phyloP scores from a whole-genome alignment of 345 rosid species.

The Populus nigra region DNA sequence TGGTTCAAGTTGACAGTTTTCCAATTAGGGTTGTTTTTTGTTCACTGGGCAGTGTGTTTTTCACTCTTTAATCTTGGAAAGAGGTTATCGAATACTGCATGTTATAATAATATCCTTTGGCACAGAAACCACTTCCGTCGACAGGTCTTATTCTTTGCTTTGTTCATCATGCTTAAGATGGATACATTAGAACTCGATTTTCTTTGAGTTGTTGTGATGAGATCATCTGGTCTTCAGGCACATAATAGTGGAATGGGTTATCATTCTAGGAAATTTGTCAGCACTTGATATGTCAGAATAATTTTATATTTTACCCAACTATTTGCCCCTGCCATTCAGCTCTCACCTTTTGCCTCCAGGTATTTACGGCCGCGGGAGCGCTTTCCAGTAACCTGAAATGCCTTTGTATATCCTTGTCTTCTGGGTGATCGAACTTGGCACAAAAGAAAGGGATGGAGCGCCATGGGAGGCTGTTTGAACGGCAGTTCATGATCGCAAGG shows the following conservation, averaged over 20 bases:
- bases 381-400: background rate
- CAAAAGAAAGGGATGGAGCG: background rate
- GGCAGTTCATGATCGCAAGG: background rate
- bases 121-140: background rate
- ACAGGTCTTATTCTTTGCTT: background rate
- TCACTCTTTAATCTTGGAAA: constrained; percentile 4
- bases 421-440: background rate
- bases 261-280: no score
- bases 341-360: background rate
- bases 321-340: no score
- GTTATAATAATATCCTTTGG: constrained; percentile 9
- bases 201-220: background rate
- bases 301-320: no score
- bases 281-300: no score
- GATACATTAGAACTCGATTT: background rate
- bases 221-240: background rate
- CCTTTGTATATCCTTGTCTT: background rate
- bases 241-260: background rate
- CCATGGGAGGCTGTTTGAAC: background rate
- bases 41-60: background rate
- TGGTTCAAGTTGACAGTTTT: background rate
- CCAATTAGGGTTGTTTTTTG: background rate
- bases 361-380: background rate
- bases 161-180: background rate
- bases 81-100: background rate